Evolutionary conservation across 106 monocot genomes (phyloP).

Genomic region (Posidonia australis): DNA sequence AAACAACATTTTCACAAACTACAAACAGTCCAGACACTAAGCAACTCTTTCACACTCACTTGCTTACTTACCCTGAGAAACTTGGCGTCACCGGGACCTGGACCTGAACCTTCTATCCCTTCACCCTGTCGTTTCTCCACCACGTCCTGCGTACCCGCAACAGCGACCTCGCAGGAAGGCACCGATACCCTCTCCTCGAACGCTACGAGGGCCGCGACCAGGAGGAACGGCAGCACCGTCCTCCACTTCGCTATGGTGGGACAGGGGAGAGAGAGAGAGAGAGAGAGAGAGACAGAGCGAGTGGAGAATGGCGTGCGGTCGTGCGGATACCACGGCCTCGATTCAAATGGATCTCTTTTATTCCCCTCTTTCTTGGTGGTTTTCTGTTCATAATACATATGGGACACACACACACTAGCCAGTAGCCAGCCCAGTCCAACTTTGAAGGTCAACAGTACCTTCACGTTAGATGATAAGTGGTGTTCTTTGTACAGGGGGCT

Average conservation of each 20-base stretch:
- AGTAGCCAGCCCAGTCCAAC: too few species aligned
- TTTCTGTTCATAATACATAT: too few species aligned
- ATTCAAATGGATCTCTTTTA: too few species aligned
- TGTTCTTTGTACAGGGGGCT: too few species aligned
- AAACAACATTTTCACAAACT: neutral
- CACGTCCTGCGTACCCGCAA: neutral
- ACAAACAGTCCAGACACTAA: neutral
- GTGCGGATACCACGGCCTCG: too few species aligned
- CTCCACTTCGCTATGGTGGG: slow-evolving; percentile 3
- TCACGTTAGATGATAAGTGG: too few species aligned
- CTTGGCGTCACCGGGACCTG: slow-evolving; percentile 18
- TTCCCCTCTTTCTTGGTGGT: too few species aligned
- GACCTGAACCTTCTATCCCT: neutral
- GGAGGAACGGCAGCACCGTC: slow-evolving; percentile 4
- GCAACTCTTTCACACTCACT: too few species aligned
- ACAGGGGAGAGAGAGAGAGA: neutral
- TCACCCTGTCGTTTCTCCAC: slow-evolving; percentile 1
- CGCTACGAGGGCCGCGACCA: slow-evolving; percentile 12
- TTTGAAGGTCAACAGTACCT: too few species aligned
- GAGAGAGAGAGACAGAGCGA: too few species aligned
- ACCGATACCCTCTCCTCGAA: slow-evolving; percentile 15
- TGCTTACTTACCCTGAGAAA: slow-evolving; percentile 28
- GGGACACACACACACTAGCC: too few species aligned
- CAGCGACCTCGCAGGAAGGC: slow-evolving; percentile 9
- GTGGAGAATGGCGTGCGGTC: too few species aligned